Base-by-base conservation (phyloP, 2,329 filamentous ascomycete species). In the Colletotrichum navitas region DNA sequence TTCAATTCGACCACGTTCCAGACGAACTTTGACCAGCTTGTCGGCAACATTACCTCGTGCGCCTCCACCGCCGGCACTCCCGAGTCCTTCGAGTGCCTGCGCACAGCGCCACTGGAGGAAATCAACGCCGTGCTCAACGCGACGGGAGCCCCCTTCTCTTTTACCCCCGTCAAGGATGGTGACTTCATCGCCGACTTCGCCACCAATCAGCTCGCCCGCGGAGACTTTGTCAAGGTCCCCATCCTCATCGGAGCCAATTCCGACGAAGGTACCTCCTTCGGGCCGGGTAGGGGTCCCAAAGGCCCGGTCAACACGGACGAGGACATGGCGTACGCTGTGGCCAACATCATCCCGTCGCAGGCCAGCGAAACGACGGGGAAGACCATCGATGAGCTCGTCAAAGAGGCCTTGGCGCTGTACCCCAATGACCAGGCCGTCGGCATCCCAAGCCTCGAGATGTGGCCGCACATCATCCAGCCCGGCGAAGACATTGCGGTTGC, bases 241-340 rank as follows among this genome's bases (percentile, higher is more conserved):
- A 49, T 81, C 2, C 74, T 84, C 0, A 77, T 80, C 36, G 82
- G 82, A 6, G 73, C 78, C 12, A 83, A 82, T 67, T 74, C 75
- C 3, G 79, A 81, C 45, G 79, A 80, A 66, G 79, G 79, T 14
- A 62, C 75, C 2, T 71, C 74, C 2, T 78, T 77, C 54, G 75
- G 74, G 12, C 54, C 52, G 12, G 77, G 68, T 45, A 76, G 43
- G 51, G 76, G 71, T 1, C 70, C 70, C 29, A 61, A 51, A 24
- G 49, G 73, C 3, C 73, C 70, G 5, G 71, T 80, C 29, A 73
- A 80, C 52, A 78, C 76, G 0, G 78, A 81, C 29, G 76, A 75
- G 0, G 78, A 80, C 11, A 75, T 80, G 71, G 63, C 62, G 14
- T 68, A 63, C 41, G 68, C 73, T n/a, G 61, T 74, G 26, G 34